Evolutionary conservation across 2,329 filamentous ascomycete genomes (phyloP).

Genomic region (Penicillium sp.): DNA sequence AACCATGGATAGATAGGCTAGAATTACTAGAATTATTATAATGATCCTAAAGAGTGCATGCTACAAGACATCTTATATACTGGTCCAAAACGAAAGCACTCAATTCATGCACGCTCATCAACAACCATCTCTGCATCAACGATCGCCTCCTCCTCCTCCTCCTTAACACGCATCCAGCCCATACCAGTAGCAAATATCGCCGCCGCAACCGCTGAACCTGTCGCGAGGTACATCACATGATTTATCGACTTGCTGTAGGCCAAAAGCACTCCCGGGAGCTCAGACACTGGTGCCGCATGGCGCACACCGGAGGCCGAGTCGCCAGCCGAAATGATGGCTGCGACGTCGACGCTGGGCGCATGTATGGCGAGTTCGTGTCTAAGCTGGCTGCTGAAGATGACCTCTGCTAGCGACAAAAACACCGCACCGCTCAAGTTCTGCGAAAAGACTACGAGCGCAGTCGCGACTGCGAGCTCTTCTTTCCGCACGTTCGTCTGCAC

Average conservation of each 20-base stretch:
- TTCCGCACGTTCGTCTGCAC: constrained; percentile 18
- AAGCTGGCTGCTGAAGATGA: constrained; percentile 21
- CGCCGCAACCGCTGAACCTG: neutral
- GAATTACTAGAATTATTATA: too few species aligned
- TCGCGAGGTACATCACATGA: neutral
- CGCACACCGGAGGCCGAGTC: constrained; percentile 19
- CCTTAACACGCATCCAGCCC: neutral
- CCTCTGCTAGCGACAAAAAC: constrained; percentile 13
- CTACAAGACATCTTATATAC: too few species aligned
- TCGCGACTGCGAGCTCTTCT: constrained; percentile 18
- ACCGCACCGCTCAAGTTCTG: constrained; percentile 3
- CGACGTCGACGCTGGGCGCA: constrained; percentile 9
- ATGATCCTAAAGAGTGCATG: too few species aligned
- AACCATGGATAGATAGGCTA: too few species aligned
- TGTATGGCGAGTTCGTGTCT: constrained; percentile 11
- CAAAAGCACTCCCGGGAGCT: constrained; percentile 25
- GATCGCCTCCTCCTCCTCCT: neutral
- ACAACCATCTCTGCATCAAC: too few species aligned
- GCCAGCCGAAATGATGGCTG: constrained; percentile 19
- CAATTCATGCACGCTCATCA: too few species aligned
- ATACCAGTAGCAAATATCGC: neutral
- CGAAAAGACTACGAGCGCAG: constrained; percentile 12
- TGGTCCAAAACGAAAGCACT: too few species aligned
- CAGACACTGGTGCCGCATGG: neutral
- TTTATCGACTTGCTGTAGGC: constrained; percentile 24